Evolutionary conservation across 495 filamentous ascomycete species (phyloP).

Genomic region (Pyronema omphalodes): DNA sequence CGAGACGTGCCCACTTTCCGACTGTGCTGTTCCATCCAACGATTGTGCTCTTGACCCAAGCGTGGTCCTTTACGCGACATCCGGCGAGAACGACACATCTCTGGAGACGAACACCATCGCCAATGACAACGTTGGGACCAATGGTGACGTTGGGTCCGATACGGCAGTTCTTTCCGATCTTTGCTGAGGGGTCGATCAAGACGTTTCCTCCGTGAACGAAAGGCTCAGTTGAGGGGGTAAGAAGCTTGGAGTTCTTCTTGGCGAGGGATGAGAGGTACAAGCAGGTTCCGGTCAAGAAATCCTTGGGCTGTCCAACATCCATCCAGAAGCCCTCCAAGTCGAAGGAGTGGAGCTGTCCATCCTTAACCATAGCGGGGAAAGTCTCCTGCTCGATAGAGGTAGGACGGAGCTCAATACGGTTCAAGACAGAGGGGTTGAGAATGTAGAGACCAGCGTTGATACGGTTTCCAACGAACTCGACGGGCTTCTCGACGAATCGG

Average conservation of each 20-base stretch:
- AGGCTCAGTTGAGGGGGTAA: slow-evolving; percentile 53
- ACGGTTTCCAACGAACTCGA: slow-evolving; percentile 97
- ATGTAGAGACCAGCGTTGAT: slow-evolving; percentile 99
- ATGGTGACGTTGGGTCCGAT: slow-evolving; percentile 97
- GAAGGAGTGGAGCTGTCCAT: slow-evolving; percentile 89
- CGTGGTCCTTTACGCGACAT: slow-evolving; percentile 94
- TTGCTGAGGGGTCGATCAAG: slow-evolving; percentile 82
- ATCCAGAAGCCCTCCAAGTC: slow-evolving; percentile 99
- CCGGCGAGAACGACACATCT: slow-evolving; percentile 78
- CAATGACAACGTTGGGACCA: slow-evolving; percentile 83
- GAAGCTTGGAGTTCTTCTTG: slow-evolving; percentile 77
- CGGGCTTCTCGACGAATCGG: slow-evolving; percentile 98
- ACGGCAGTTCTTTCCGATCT: slow-evolving; percentile 96
- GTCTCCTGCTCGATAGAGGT: slow-evolving; percentile 99
- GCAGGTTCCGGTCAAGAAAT: slow-evolving; percentile 93
- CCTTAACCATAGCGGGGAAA: slow-evolving; percentile 84
- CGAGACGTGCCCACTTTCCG: slow-evolving; percentile 85
- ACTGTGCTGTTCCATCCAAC: slow-evolving; percentile 98
- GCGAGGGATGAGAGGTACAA: slow-evolving; percentile 86
- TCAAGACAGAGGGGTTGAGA: slow-evolving; percentile 77
- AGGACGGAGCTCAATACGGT: slow-evolving; percentile 85
- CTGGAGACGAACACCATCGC: slow-evolving; percentile 88
- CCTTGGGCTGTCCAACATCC: slow-evolving; percentile 98
- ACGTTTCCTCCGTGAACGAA: slow-evolving; percentile 94
- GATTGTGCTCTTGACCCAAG: slow-evolving; percentile 98